Percentiles rank a stretch among this genome's conserved stretches.
Evolutionary conservation across 331 rosid genomes (phyloP).

Genomic region (Rhamnella rubrinervis): DNA sequence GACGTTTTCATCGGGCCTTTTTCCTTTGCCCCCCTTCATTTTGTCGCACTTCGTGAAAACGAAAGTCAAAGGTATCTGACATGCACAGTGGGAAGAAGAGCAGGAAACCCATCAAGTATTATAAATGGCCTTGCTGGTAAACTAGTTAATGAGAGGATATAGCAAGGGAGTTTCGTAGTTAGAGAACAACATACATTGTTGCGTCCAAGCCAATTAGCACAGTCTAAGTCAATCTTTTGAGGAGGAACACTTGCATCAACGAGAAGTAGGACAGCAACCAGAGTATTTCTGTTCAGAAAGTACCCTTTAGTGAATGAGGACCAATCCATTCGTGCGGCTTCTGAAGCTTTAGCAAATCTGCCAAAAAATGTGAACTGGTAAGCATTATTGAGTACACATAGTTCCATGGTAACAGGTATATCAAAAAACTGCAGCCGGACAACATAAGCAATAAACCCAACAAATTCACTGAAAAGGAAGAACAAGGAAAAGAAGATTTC

Average conservation of each 20-base stretch:
- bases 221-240: conserved; percentile 81
- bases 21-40: conserved; percentile 61
- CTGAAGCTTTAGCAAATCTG: conserved; percentile 79
- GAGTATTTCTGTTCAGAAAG: conserved; percentile 66
- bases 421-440: too few relatives aligned
- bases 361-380: conserved; percentile 1
- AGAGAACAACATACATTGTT: conserved; percentile 47
- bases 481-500: too few relatives aligned
- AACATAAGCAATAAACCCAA: too few relatives aligned
- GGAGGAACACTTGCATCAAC: conserved; percentile 86
- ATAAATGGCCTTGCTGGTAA: conserved; percentile 4
- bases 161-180: not conserved
- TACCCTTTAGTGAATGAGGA: conserved; percentile 88
- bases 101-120: not conserved
- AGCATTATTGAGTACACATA: too few relatives aligned
- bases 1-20: conserved; percentile 70
- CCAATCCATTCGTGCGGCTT: conserved; percentile 78
- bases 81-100: conserved; percentile 18
- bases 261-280: conserved; percentile 73
- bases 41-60: conserved; percentile 91
- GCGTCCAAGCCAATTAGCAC: conserved; percentile 90
- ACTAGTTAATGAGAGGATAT: conserved; percentile 1
- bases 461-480: too few relatives aligned
- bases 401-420: too few relatives aligned
- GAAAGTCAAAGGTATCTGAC: conserved; percentile 61